Evolutionary conservation across 768 basidiomycete genomes (phyloP), one percentile per base, ranked within the genome.

Genomic region (Lepiota venenata): DNA sequence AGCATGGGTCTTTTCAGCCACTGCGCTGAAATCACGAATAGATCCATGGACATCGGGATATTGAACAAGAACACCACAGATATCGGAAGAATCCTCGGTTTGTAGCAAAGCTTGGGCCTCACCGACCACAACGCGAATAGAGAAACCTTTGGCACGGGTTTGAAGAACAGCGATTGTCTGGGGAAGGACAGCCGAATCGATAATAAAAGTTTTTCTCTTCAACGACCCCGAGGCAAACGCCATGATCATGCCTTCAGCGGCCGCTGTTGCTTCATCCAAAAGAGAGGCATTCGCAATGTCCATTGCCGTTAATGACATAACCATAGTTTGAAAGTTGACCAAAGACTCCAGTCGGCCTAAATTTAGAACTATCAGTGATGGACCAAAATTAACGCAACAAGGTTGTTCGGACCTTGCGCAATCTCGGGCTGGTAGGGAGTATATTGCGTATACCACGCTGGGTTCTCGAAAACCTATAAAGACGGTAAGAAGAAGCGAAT

Each of bases 361-460:
- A 58, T 27, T 57, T 36, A 52, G 29, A 52, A 59, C 46, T 49
- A 48, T 25, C 16, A 41, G 54, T 38, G 52, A 16, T 21, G 20
- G 11, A 25, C 32, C 11, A 38, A 42, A 50, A 38, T 50, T 18
- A 21, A 53, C 8, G 14, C 6, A 25, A 49, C 48, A 42, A 61
- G 72, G 21, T 63, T 14, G 35, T 55, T n/a, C 47, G 35, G 25
- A 89, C 93, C 96, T 83, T 99, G 96, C n/a, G 96, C 86, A 68
- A 98, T 89, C 77, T 99, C 96, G 1, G 96, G 94, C 64, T 97
- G 93, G 71, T 95, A 95, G 1, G 93, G 93, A 0, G 94, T 95
- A 69, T 96, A 95, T 14, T 88, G 92, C 5, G 95, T 98, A 70
- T 98, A 98, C 96, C 96, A 99, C 3, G 89, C 92, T 22, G 94